Evolutionary conservation across 257 asterid genomes (phyloP), one percentile per base, ranked within the genome.

Genomic region (Salvia miltiorrhiza): DNA sequence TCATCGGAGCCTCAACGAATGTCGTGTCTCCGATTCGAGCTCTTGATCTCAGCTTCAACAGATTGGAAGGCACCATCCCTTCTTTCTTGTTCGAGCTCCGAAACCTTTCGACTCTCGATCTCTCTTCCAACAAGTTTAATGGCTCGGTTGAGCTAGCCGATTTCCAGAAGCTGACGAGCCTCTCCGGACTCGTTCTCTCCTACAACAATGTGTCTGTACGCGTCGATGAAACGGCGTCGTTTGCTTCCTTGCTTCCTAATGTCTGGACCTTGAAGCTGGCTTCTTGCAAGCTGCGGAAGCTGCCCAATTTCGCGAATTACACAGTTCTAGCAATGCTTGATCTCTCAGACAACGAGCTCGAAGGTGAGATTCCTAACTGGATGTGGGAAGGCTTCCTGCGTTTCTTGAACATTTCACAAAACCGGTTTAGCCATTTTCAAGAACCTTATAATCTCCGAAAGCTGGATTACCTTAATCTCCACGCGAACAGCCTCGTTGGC

Each of bases 351-450:
- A 87, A 85, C 69, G 76, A 63, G 30, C 50, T 87, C 33, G 21
- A 30, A 1, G 90, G 94, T 14, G 86, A 79, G 64, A 81, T 85
- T 41, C 90, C 90, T 8, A 85, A 73, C 41, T 87, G 86, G 86
- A 1, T 85, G 6, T 87, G 89, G 94, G 81, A 67, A 58, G 82
- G 81, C 1, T 44, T 30, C 56, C 72, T 81, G 10, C 72, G 65
- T 4, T 65, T 61, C 35, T 41, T 86, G 47, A 80, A 85, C 63
- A 83, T 88, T 32, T 85, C 95, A 17, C 72, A 67, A 13, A 88
- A 88, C 43, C 81, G 33, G 0, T 74, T 85, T 67, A 67, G 43
- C 11, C 71, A 52, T 73, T 70, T 88, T 16, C 82, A 88, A 73
- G 76, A 85, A 37, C 88, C 95, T 19, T 76, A 75, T 64, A n/a